phyloP scores from a whole-genome alignment of 2,329 filamentous ascomycete species.

The Botryotinia convoluta region DNA sequence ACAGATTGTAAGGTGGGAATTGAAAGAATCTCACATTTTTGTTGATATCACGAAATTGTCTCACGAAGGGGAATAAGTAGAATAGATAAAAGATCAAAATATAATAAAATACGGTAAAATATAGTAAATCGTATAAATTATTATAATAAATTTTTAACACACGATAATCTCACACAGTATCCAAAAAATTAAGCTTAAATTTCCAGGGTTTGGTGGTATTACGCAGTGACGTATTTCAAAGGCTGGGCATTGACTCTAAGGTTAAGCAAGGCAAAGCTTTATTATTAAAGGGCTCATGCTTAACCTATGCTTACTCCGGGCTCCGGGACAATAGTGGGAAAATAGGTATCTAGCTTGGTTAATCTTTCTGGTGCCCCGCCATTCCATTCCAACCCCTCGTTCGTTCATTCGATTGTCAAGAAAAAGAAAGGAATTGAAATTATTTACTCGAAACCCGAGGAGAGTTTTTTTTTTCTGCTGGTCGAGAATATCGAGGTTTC shows the following conservation, averaged over 20 bases:
- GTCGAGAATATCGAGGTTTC: not conserved
- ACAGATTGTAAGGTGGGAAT: no score
- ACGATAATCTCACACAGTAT: not conserved
- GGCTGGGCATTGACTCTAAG: not conserved
- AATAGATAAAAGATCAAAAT: not conserved
- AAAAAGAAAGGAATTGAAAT: not conserved
- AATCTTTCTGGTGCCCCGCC: not conserved
- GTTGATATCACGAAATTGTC: no score
- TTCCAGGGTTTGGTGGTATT: not conserved
- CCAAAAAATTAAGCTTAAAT: not conserved
- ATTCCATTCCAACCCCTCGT: not conserved
- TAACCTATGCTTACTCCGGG: no score
- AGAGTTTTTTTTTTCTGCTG: not conserved
- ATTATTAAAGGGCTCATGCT: no score
- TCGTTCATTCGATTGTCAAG: not conserved
- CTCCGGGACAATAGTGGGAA: not conserved
- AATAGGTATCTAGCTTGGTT: not conserved
- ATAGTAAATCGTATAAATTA: not conserved
- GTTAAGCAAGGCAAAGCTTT: not conserved
- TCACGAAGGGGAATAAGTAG: no score
- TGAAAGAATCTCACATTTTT: not conserved
- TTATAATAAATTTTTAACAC: no score
- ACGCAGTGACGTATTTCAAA: not conserved
- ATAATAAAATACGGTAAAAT: not conserved
- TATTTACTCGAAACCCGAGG: not conserved